Evolutionary conservation across 495 filamentous ascomycete species (phyloP).

Genomic region (Trypethelium eluteriae): DNA sequence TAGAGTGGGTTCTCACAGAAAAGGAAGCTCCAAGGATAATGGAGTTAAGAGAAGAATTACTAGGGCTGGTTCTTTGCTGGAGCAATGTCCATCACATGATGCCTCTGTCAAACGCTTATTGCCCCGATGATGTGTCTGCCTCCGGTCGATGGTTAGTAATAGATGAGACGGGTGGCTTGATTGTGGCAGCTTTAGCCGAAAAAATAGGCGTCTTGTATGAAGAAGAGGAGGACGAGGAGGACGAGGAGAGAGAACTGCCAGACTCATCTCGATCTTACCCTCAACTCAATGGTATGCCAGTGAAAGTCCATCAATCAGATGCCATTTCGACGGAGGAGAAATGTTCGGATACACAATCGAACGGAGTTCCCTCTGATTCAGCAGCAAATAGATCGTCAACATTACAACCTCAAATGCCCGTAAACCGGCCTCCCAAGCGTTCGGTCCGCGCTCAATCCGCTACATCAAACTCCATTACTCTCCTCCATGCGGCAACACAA

Average conservation of each 20-base stretch:
- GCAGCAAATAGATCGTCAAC: not conserved
- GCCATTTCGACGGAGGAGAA: not conserved
- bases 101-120: constrained; percentile 25
- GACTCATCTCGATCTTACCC: not conserved
- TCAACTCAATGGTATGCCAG: not conserved
- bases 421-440: not conserved
- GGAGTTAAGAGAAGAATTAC: constrained; percentile 79
- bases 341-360: not conserved
- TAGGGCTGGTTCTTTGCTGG: constrained; percentile 62
- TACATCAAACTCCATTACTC: constrained; percentile 71
- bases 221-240: constrained; percentile 19
- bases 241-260: not conserved
- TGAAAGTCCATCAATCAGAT: not conserved
- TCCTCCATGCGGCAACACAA: constrained; percentile 81
- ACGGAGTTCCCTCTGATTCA: not conserved
- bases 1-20: constrained; percentile 64
- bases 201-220: constrained; percentile 77
- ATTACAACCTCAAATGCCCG: not conserved
- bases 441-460: constrained; percentile 30
- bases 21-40: constrained; percentile 73
- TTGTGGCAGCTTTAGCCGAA: constrained; percentile 85
- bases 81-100: constrained; percentile 54
- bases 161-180: constrained; percentile 80
- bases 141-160: constrained; percentile 76
- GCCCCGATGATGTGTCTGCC: constrained; percentile 31